Base-by-base conservation (phyloP, 2,329 filamentous ascomycete species). In the Pseudogymnoascus sp. region DNA sequence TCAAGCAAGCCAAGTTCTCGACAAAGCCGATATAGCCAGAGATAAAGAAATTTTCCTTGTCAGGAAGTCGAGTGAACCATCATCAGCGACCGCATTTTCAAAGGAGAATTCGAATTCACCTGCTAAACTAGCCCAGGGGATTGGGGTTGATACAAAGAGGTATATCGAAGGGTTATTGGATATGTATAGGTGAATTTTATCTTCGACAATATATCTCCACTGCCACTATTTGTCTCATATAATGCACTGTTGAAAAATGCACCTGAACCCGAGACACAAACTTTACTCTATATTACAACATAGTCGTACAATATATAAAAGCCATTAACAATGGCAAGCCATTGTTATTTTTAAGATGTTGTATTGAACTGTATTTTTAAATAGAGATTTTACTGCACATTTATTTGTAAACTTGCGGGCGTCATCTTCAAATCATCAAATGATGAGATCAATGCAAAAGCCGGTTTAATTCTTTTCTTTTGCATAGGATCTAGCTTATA, bases 161-260 rank as follows among this genome's bases (percentile, higher is more conserved):
- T 92, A 92, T 72, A 84, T 92, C 3, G 88, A 92, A 72, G 85
- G 85, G 1, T 71, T 92, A 62, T 75, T 92, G 72, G 89, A 80
- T 69, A 72, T 91, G 6, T 69, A 66, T 63, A 60, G 67, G 25
- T 60, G 35, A 59, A 33, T 55, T 55, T 55, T 31, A 33, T 55
- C 31, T 18, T 10, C 6, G 18, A 55, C 18, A 21, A 31, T 12
- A 55, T 12, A 33, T 5, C 8, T 18, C 31, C 45, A 55, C 7
- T 1, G 12, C 29, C 29, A 21, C 5, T 33, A 33, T 55, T 33
- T 18, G 5, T 9, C 10, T 12, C 8, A 18, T 13, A 33, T 12
- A 18, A 55, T 55, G 4, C 45, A 6, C 45, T 8, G 27, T 33
- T 55, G 27, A 55, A 55, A 13, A 13, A n/a, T 18, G 9, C 31